Percentiles rank a stretch among this genome's conserved stretches.
Evolutionary conservation across 768 basidiomycete genomes (phyloP).

Genomic region (Phaeolepiota aurea): DNA sequence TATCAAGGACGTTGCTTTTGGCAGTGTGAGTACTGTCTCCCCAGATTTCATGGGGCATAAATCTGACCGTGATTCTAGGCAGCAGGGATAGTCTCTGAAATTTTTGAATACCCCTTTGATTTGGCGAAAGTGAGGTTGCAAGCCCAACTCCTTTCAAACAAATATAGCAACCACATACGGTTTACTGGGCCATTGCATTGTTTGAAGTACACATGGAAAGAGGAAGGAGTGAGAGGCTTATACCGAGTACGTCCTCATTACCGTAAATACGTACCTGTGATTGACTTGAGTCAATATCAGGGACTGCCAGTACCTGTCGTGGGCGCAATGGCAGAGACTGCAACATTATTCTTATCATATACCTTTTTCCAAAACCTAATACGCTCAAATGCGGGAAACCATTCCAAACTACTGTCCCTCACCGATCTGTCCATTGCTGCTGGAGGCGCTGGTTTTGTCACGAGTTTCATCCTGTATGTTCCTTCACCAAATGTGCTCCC

Average conservation of each 20-base stretch:
- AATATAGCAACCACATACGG: slow-evolving; percentile 31
- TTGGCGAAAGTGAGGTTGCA: slow-evolving; percentile 93
- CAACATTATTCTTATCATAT: slow-evolving; percentile 81
- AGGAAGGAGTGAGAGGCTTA: slow-evolving; percentile 78
- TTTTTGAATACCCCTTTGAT: slow-evolving; percentile 94
- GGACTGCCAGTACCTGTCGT: slow-evolving; percentile 87
- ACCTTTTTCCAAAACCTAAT: slow-evolving; percentile 62
- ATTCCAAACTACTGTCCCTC: slow-evolving; percentile 38
- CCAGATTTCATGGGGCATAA: neutral
- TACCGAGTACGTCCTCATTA: slow-evolving; percentile 61
- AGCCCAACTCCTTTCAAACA: slow-evolving; percentile 72
- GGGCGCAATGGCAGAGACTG: slow-evolving; percentile 91
- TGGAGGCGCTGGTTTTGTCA: slow-evolving; percentile 77
- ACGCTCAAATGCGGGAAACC: slow-evolving; percentile 20
- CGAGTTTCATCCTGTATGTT: slow-evolving; percentile 84
- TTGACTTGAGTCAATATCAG: slow-evolving; percentile 30
- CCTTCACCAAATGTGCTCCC: neutral
- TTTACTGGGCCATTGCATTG: slow-evolving; percentile 89
- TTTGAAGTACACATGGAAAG: slow-evolving; percentile 67
- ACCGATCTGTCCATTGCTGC: slow-evolving; percentile 73
- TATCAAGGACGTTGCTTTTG: slow-evolving; percentile 45
- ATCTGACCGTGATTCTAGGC: neutral
- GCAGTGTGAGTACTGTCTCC: slow-evolving; percentile 36
- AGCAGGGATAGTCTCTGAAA: slow-evolving; percentile 75
- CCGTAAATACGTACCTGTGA: neutral